Evolutionary conservation across 495 filamentous ascomycete genomes (phyloP), one percentile per base, ranked within the genome.

Genomic region (Diplogelasinospora grovesii): DNA sequence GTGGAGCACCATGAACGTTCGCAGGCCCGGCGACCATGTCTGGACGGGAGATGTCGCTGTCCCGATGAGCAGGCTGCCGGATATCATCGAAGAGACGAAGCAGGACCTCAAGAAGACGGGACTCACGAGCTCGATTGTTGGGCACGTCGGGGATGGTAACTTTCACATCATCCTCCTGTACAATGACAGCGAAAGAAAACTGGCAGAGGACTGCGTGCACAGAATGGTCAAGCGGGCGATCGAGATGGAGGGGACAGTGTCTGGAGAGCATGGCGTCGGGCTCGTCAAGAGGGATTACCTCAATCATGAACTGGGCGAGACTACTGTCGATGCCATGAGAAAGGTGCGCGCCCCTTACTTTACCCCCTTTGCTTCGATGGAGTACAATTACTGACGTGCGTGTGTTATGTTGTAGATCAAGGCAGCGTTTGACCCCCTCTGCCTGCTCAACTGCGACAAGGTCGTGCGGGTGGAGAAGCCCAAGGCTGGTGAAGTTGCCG

Each of bases 31-130:
- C 14, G 78, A 86, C 49, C 78, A 74, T 42, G 79, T 89, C 7
- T 90, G 86, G 85, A 89, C 85, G 2, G 86, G 83, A 3, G 85
- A 90, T 43, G 85, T 90, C 2, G 85, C 85, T 1, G 85, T 90
- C 19, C 85, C 85, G 5, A 81, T 89, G 59, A 81, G 74, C 39
- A 66, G 71, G 38, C 56, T 90, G 43, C 74, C 85, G 14, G 72
- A 82, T 46, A 82, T 89, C 36, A 86, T 90, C 36, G 85, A 88
- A 50, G 70, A 81, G 64, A 88, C 86, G 3, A 86, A 89, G 60
- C 65, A 67, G 35, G 81, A 89, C 49, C 72, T 90, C 43, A 68
- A 62, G 52, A 69, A 62, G 52, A 76, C 73, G 38, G 86, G 85
- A 13, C 56, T 89, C 44, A 70, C 79, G 16, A 82, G 76, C 22